Conservation (phyloP, 2,329 filamentous ascomycete species). For the Diaporthe aspalathi region DNA sequence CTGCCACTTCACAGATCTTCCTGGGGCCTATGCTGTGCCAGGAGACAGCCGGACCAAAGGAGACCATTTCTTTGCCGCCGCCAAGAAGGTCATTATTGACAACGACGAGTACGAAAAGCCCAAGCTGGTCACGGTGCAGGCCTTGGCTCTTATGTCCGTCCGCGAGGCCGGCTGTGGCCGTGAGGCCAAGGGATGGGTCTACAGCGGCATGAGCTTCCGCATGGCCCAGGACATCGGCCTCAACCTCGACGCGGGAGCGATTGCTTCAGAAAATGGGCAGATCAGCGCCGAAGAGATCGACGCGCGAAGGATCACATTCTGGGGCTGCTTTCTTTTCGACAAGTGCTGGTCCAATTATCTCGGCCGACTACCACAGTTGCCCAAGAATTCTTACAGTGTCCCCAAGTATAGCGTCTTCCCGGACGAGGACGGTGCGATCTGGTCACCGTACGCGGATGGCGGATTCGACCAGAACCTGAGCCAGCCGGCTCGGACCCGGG, state of each 20-base stretch:
- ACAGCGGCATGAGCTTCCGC: slow-evolving; percentile 97
- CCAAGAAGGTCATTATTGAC: slow-evolving; percentile 88
- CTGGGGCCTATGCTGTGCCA: slow-evolving; percentile 76
- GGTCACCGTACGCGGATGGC: slow-evolving; percentile 89
- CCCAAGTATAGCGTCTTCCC: slow-evolving; percentile 93
- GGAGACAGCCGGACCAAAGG: slow-evolving; percentile 87
- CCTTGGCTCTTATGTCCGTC: slow-evolving; percentile 94
- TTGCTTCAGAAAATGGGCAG: slow-evolving; percentile 66
- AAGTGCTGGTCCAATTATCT: slow-evolving; percentile 99
- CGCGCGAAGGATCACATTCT: slow-evolving; percentile 90
- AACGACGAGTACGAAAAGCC: slow-evolving; percentile 95
- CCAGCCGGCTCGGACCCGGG: slow-evolving; percentile 85
- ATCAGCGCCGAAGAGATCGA: slow-evolving; percentile 88
- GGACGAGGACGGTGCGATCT: slow-evolving; percentile 84
- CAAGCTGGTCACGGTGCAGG: slow-evolving; percentile 89
- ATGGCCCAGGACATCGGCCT: slow-evolving; percentile 96
- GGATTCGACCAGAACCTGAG: slow-evolving; percentile 78
- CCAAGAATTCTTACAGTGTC: slow-evolving; percentile 81
- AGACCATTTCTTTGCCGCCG: slow-evolving; percentile 95
- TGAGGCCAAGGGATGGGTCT: slow-evolving; percentile 97
- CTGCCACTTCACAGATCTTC: slow-evolving; percentile 88
- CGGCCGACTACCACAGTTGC: slow-evolving; percentile 88
- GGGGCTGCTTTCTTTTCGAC: slow-evolving; percentile 98
- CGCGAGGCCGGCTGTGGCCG: slow-evolving; percentile 93
- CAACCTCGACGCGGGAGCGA: slow-evolving; percentile 81